Base-by-base conservation (phyloP, 805 yeast genomes). In the Blastobotrys peoriensis region DNA sequence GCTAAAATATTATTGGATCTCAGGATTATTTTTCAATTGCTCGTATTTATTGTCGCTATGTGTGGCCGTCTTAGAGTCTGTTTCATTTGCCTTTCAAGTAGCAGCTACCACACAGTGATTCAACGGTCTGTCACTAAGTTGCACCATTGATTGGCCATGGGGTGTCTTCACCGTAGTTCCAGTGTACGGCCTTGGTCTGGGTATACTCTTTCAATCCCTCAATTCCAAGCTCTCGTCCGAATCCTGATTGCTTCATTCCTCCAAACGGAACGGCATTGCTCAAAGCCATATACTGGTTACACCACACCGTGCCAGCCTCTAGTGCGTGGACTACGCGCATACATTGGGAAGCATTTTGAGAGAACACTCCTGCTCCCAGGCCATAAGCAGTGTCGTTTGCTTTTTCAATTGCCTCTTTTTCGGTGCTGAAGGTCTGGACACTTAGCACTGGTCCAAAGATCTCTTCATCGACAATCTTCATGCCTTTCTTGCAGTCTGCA, bases 401-500 rank as follows among this genome's bases (percentile, higher is more conserved):
- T 51, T 70, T 69, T 47, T 63, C 65, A 20, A 86, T 51, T 3
- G 79, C 94, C 46, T 86, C 89, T 41, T 78, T 82, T 50, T 78
- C 80, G 25, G 78, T 67, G 28, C 68, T 60, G 65, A 86, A 86
- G 61, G 75, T 76, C 47, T 81, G 74, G 38, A 83, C 69, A 9
- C 80, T 73, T 22, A 83, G 86, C 21, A 86, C 95, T 5, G 95
- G 95, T n/a, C 95, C 95, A 63, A 86, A 86, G 49, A 86, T 85
- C 66, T 86, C 95, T 62, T 86, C 95, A 52, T 74, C 72, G 46
- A 81, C 85, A 41, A 86, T 76, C 49, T 74, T 69, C 77, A 82
- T 80, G 30, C 72, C 65, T 50, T 81, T 80, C 43, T 69, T 72
- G 40, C 84, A 87, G 55, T 83, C 83, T 17, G 81, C 73, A 55